Conservation (phyloP, 73 alveolate genomes). For the Tetrahymena thermophila region DNA sequence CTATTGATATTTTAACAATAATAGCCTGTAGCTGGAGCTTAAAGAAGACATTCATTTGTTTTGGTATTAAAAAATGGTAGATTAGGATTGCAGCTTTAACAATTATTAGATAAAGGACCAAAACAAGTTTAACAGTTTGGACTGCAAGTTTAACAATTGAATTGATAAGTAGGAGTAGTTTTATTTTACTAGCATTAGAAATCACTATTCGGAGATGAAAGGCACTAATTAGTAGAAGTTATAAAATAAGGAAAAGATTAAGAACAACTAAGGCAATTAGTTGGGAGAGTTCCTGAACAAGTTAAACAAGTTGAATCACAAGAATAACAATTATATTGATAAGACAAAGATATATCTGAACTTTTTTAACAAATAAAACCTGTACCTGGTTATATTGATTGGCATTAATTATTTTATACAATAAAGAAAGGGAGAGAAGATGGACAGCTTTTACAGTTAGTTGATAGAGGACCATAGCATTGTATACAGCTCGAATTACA, state of each 20-base stretch:
- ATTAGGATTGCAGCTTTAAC: neutral
- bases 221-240: neutral
- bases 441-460: neutral
- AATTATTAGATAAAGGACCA: neutral
- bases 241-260: neutral
- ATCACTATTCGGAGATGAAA: neutral
- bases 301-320: neutral
- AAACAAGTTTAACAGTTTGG: neutral
- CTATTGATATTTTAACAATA: neutral
- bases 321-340: neutral
- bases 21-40: neutral
- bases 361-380: neutral
- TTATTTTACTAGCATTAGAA: neutral
- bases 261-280: neutral
- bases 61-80: neutral
- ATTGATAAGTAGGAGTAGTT: neutral
- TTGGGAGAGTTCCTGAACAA: neutral
- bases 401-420: neutral
- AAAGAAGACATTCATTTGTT: neutral
- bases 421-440: neutral
- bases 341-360: neutral
- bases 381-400: neutral
- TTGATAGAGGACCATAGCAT: neutral
- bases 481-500: neutral
- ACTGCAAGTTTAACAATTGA: neutral